phyloP scores from a whole-genome alignment of 805 yeast genomes.

The Kodamaea jinghongensis region DNA sequence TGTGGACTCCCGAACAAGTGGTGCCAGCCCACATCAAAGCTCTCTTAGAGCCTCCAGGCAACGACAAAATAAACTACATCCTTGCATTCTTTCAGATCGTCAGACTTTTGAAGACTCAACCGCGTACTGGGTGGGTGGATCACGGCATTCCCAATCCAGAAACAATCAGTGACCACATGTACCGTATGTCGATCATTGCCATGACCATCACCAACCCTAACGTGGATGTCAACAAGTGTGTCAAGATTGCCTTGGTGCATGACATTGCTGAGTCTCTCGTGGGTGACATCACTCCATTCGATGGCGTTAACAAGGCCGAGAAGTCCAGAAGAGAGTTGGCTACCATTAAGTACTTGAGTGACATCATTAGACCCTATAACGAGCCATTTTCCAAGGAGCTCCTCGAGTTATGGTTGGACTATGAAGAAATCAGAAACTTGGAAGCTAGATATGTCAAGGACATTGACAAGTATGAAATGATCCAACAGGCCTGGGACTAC shows the following conservation, averaged over 20 bases:
- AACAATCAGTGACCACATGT: slow-evolving; percentile 92
- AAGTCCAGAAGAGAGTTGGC: slow-evolving; percentile 78
- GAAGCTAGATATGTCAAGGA: slow-evolving; percentile 94
- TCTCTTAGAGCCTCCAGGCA: slow-evolving; percentile 28
- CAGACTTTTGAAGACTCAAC: slow-evolving; percentile 69
- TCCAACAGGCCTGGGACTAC: slow-evolving; percentile 79
- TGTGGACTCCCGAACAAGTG: slow-evolving; percentile 56
- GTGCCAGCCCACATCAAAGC: slow-evolving; percentile 46
- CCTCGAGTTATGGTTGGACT: slow-evolving; percentile 76
- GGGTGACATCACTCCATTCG: slow-evolving; percentile 90
- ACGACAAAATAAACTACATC: slow-evolving; percentile 43
- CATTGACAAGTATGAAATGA: slow-evolving; percentile 86
- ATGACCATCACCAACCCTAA: slow-evolving; percentile 59
- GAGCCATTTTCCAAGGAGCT: slow-evolving; percentile 60
- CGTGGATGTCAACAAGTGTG: slow-evolving; percentile 66
- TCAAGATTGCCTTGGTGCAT: slow-evolving; percentile 83
- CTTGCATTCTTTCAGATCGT: slow-evolving; percentile 63
- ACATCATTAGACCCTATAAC: slow-evolving; percentile 65
- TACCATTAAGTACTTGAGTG: slow-evolving; percentile 65
- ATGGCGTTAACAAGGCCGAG: slow-evolving; percentile 65
- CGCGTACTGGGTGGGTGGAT: slow-evolving; percentile 94
- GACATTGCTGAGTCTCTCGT: slow-evolving; percentile 93
- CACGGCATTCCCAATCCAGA: slow-evolving; percentile 55
- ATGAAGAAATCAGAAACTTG: slow-evolving; percentile 74
- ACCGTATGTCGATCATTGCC: slow-evolving; percentile 82